Conservation (phyloP, 306 rosid species). For the Cajanus cajan region DNA sequence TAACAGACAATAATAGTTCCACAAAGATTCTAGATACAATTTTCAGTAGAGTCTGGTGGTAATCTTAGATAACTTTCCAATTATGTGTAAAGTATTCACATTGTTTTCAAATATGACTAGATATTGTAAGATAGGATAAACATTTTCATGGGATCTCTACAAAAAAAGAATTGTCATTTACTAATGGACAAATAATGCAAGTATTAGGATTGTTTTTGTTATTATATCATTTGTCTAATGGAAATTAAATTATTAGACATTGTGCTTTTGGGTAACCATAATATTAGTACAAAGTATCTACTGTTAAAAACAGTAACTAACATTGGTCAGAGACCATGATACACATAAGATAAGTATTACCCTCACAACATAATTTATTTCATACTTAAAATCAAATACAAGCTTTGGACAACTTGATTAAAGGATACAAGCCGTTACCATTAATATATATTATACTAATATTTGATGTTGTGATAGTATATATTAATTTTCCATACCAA, state of each 20-base stretch:
- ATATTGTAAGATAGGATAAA: slow-evolving; percentile 5
- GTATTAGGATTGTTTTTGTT: background rate
- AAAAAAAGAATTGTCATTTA: background rate
- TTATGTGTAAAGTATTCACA: background rate
- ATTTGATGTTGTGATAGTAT: background rate
- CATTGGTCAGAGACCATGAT: too few species aligned
- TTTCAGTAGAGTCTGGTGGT: background rate
- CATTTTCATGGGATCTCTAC: slow-evolving; percentile 1
- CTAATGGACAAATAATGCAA: background rate
- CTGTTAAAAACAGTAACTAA: too few species aligned
- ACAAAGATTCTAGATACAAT: background rate
- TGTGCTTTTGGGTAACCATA: too few species aligned
- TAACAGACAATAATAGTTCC: background rate
- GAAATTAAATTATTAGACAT: background rate
- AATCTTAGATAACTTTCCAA: background rate
- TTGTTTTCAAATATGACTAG: background rate
- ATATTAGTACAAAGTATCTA: too few species aligned
- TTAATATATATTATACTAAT: background rate
- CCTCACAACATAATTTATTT: too few species aligned
- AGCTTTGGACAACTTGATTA: too few species aligned
- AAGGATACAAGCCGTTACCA: background rate
- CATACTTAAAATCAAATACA: too few species aligned
- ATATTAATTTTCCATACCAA: background rate
- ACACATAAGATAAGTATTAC: too few species aligned
- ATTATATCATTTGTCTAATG: background rate